These are phyloP conservation scores for Cordyceps tenuipes DNA, from an alignment of 2,329 filamentous ascomycete genomes.

Conservation along the genomic window DNA sequence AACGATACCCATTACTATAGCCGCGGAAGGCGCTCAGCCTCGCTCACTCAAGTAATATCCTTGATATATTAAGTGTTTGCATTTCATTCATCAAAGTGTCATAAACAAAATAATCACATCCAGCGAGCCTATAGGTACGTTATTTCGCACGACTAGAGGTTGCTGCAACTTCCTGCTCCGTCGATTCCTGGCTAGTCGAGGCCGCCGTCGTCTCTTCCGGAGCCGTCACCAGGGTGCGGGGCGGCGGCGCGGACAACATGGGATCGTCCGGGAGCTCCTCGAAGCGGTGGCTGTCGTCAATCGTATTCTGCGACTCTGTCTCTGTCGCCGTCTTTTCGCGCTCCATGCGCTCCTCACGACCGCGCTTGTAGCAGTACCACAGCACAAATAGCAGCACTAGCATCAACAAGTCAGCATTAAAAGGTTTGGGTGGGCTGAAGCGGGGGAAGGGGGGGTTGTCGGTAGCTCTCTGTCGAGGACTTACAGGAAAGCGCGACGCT, in stretches of 20 bases:
- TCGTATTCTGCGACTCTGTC: slow-evolving; percentile 28
- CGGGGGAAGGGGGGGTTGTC: not conserved
- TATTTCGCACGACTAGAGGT: slow-evolving; percentile 1
- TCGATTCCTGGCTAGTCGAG: not conserved
- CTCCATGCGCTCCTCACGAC: slow-evolving; percentile 73
- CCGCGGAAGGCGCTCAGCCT: not conserved
- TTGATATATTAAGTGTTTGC: not conserved
- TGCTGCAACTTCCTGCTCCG: not conserved
- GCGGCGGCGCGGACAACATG: slow-evolving; percentile 28
- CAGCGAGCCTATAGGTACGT: not conserved
- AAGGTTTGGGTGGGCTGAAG: no score
- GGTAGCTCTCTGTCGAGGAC: slow-evolving; percentile 21
- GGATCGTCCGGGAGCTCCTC: slow-evolving; percentile 45
- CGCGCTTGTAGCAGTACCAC: slow-evolving; percentile 98
- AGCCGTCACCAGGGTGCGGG: slow-evolving; percentile 14
- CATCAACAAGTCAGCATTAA: not conserved
- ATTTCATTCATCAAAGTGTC: slow-evolving; percentile 7
- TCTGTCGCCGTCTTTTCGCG: slow-evolving; percentile 36
- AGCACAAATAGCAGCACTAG: slow-evolving; percentile 79
- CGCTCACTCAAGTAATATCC: not conserved
- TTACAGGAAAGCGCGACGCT: slow-evolving; percentile 79
- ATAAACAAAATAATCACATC: not conserved
- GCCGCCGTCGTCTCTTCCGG: not conserved
- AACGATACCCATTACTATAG: slow-evolving; percentile 4
- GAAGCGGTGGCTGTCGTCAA: slow-evolving; percentile 33